These are phyloP conservation scores for Phytophthora sp. DNA, from an alignment of 352 stramenopile species.

Conservation along the genomic window DNA sequence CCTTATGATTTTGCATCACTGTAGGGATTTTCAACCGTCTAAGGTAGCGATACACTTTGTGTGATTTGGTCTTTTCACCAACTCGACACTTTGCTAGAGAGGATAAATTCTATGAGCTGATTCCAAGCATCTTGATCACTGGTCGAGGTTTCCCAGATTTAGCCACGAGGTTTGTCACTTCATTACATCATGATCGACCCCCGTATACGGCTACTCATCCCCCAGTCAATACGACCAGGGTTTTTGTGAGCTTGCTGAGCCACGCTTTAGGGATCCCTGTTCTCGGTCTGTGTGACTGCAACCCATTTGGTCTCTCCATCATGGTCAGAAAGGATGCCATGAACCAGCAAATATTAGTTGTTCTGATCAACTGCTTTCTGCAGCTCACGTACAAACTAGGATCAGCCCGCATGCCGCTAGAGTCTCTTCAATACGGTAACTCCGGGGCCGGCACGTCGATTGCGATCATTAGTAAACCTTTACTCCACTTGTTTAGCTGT, in stretches of 20 bases:
- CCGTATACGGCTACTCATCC: background rate
- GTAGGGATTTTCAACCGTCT: conserved; percentile 96
- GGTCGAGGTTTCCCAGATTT: conserved; percentile 95
- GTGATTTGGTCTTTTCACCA: background rate
- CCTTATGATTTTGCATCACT: conserved; percentile 60
- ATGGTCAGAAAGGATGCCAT: conserved; percentile 53
- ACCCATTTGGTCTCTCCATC: conserved; percentile 94
- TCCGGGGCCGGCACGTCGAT: background rate
- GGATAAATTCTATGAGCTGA: conserved; percentile 84
- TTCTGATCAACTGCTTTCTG: background rate
- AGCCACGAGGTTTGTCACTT: conserved; percentile 79
- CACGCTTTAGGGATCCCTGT: conserved; percentile 84
- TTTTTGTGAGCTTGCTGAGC: conserved; percentile 87
- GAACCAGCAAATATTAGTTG: background rate
- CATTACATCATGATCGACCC: background rate
- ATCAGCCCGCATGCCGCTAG: conserved; percentile 83
- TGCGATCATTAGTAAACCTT: too few species aligned
- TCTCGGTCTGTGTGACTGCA: conserved; percentile 93
- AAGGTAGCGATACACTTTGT: conserved; percentile 31
- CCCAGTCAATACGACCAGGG: conserved; percentile 33
- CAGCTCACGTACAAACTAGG: conserved; percentile 92
- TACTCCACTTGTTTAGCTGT: conserved; percentile 38
- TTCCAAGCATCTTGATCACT: conserved; percentile 94
- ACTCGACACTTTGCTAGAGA: conserved; percentile 48
- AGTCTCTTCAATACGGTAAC: conserved; percentile 66